Evolutionary conservation across 129 eudicot genomes (phyloP), one percentile per base, ranked within the genome.

Genomic region (Saussurea involucrata): DNA sequence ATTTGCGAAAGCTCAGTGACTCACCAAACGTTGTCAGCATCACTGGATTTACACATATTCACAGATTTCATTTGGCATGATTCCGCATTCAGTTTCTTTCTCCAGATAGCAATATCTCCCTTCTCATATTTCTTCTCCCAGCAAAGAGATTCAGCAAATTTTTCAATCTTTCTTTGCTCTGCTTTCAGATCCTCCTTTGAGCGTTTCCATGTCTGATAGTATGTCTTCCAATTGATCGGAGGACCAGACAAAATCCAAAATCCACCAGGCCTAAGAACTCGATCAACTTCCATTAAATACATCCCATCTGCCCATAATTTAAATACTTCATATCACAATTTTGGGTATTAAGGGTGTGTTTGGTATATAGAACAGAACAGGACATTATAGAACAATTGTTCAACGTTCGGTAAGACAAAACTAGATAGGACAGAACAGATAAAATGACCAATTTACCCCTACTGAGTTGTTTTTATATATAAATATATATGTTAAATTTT

Each of bases 101-200:
- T 87, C 87, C 87, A 94, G 31, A 94, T 94, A 49, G 95, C 97
- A 72, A 85, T 85, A 80, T 94, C 98, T 71, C 97, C 98, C 75
- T 91, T 94, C 84, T 94, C 98, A 66, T 91, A 91, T 87, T 91
- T 91, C 80, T 94, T 94, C 83, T 94, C 97, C 98, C 98, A 94
- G 81, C 98, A 94, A 77, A 94, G 97, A 64, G 55, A 76, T 58
- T 91, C 92, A 17, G 98, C 98, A 58, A 94, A 83, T 61, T 91
- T 90, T 82, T 94, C 98, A 69, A 94, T 94, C 78, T 81, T 91
- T 57, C 67, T 76, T 71, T 94, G 97, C 82, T 94, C 98, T 44
- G 90, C 92, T 67, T 86, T 85, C 71, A 85, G 76, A 42, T 94
- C 98, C 60, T 87, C 98, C 78, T 91, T 94, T 46, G 97, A 60